Conservation (phyloP, 345 rosid genomes). For the Trapa bicornis region DNA sequence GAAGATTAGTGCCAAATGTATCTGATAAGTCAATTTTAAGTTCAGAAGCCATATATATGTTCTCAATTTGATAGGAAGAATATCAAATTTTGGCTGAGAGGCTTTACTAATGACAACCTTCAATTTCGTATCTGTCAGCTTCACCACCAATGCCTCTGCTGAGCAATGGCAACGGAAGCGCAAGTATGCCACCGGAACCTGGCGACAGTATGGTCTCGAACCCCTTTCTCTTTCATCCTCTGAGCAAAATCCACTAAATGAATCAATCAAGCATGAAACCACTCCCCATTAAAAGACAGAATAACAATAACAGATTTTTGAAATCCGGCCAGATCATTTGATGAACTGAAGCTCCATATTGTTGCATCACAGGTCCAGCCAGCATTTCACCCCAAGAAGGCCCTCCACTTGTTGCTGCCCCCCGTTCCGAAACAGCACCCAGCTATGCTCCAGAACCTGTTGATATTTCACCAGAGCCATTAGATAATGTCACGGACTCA, state of each 20-base stretch:
- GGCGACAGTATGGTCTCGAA: background rate
- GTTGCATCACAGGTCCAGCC: background rate
- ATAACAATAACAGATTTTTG: background rate
- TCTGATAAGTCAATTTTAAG: background rate
- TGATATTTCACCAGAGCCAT: background rate
- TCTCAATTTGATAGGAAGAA: background rate
- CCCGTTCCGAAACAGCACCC: background rate
- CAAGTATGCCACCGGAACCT: background rate
- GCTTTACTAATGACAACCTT: background rate
- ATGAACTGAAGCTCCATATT: background rate
- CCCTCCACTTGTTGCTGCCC: background rate
- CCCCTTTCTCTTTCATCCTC: background rate
- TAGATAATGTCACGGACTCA: background rate
- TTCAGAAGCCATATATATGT: background rate
- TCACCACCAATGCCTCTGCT: constrained; percentile 10
- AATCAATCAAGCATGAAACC: background rate
- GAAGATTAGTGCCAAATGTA: background rate
- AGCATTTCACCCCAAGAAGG: background rate
- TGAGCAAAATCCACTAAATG: background rate
- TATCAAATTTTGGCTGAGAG: background rate
- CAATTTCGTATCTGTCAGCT: background rate
- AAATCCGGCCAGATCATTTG: background rate
- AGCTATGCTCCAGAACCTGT: background rate
- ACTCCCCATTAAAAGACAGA: background rate
- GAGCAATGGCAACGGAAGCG: background rate